phyloP scores from a whole-genome alignment of 2,329 filamentous ascomycete species.

The Ceratocystis albifundus region DNA sequence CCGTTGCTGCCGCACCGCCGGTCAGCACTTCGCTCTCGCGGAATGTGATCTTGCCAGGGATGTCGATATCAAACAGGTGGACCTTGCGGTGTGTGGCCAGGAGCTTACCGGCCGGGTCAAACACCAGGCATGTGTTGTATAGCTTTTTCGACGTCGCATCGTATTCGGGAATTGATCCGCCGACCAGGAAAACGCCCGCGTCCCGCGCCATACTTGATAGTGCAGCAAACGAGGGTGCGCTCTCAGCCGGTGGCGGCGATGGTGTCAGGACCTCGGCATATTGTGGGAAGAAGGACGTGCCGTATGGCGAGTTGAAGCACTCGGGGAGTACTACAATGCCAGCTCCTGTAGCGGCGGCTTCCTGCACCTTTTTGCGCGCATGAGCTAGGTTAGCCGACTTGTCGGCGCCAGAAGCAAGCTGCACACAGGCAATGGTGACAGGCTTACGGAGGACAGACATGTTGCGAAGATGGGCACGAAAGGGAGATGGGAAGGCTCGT shows the following conservation, averaged over 20 bases:
- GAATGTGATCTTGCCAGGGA: conserved; percentile 88
- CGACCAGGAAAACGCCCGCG: conserved; percentile 68
- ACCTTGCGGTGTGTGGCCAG: conserved; percentile 87
- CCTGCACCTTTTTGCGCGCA: conserved; percentile 70
- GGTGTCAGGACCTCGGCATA: conserved; percentile 81
- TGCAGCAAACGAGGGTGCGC: conserved; percentile 76
- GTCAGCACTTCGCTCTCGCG: conserved; percentile 79
- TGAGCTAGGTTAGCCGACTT: conserved; percentile 74
- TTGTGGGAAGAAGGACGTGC: conserved; percentile 74
- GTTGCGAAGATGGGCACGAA: conserved; percentile 28
- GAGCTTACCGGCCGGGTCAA: conserved; percentile 64
- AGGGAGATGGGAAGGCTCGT: neutral
- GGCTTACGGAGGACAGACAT: conserved; percentile 53
- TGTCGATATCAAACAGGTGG: conserved; percentile 95
- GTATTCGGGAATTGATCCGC: conserved; percentile 84
- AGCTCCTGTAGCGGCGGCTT: conserved; percentile 65
- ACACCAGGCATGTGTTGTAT: conserved; percentile 85
- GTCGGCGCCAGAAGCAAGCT: conserved; percentile 69
- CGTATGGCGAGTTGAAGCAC: conserved; percentile 98
- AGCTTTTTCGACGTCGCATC: conserved; percentile 47
- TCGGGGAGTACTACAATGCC: conserved; percentile 86
- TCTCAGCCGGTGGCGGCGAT: conserved; percentile 53
- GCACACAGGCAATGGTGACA: conserved; percentile 68
- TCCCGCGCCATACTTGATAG: conserved; percentile 69
- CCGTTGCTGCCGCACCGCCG: conserved; percentile 71